These are phyloP conservation scores for Lactarius hengduanensis DNA, from an alignment of 768 basidiomycete genomes.

Conservation along the genomic window DNA sequence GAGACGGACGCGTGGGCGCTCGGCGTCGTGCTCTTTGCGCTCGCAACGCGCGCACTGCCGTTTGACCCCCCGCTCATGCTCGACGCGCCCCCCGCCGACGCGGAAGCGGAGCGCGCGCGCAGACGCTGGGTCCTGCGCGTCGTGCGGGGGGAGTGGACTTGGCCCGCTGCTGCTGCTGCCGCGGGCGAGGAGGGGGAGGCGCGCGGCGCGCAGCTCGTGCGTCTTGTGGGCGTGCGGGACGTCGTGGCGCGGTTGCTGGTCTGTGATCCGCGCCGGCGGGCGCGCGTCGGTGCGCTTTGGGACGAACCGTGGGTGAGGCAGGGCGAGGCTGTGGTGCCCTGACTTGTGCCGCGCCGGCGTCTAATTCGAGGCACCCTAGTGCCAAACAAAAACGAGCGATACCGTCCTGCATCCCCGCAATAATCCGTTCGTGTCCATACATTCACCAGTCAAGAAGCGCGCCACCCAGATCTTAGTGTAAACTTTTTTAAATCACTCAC, in stretches of 20 bases:
- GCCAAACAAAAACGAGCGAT: neutral
- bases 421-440: neutral
- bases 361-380: too few relatives aligned
- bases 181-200: conserved; percentile 11
- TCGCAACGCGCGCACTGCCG: conserved; percentile 67
- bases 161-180: conserved; percentile 45
- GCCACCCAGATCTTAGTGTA: neutral
- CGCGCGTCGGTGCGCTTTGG: conserved; percentile 53
- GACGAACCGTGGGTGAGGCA: conserved; percentile 23
- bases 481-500: neutral
- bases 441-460: neutral
- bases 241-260: conserved; percentile 65
- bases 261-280: conserved; percentile 59
- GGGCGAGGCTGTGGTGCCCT: neutral
- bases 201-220: conserved; percentile 42
- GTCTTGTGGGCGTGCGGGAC: conserved; percentile 45
- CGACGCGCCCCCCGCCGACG: conserved; percentile 31
- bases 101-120: conserved; percentile 41
- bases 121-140: conserved; percentile 72
- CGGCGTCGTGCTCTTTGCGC: conserved; percentile 82
- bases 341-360: too few relatives aligned
- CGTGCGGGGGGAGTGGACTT: conserved; percentile 75
- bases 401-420: neutral
- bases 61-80: conserved; percentile 47
- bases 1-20: conserved; percentile 89